phyloP scores from a whole-genome alignment of 2,329 filamentous ascomycete genomes.

The Claviceps cyperi region DNA sequence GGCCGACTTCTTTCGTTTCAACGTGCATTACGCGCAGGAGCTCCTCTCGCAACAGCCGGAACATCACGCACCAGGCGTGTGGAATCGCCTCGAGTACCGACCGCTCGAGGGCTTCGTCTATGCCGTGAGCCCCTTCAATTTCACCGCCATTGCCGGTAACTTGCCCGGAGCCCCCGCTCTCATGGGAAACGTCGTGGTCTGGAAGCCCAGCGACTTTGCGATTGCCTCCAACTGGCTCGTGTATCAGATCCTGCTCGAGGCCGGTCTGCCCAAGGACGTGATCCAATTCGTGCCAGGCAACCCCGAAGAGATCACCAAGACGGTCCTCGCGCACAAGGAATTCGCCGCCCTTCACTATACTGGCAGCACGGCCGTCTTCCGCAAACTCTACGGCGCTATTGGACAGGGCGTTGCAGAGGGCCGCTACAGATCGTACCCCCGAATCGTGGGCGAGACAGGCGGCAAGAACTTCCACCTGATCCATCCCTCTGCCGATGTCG shows the following conservation, averaged over 20 bases:
- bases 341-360: conserved; percentile 94
- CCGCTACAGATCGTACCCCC: conserved; percentile 71
- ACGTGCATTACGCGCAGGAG: conserved; percentile 86
- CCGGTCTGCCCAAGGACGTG: conserved; percentile 75
- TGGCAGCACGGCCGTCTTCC: conserved; percentile 83
- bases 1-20: conserved; percentile 86
- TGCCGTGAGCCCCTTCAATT: conserved; percentile 90
- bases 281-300: conserved; percentile 90
- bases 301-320: conserved; percentile 67
- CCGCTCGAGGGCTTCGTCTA: conserved; percentile 93
- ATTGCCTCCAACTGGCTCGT: conserved; percentile 86
- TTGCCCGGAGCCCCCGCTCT: conserved; percentile 69
- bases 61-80: conserved; percentile 70
- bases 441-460: conserved; percentile 80
- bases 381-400: conserved; percentile 75
- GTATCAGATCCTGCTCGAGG: conserved; percentile 81
- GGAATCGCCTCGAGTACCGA: conserved; percentile 84
- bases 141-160: conserved; percentile 88
- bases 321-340: conserved; percentile 59
- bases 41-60: conserved; percentile 76
- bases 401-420: conserved; percentile 67
- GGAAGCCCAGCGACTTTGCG: conserved; percentile 87
- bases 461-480: conserved; percentile 90
- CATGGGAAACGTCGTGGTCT: conserved; percentile 87
- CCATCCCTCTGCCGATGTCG: conserved; percentile 61